Base-by-base conservation (phyloP, 2,329 filamentous ascomycete genomes). In the Pleoardoris graminearum region DNA sequence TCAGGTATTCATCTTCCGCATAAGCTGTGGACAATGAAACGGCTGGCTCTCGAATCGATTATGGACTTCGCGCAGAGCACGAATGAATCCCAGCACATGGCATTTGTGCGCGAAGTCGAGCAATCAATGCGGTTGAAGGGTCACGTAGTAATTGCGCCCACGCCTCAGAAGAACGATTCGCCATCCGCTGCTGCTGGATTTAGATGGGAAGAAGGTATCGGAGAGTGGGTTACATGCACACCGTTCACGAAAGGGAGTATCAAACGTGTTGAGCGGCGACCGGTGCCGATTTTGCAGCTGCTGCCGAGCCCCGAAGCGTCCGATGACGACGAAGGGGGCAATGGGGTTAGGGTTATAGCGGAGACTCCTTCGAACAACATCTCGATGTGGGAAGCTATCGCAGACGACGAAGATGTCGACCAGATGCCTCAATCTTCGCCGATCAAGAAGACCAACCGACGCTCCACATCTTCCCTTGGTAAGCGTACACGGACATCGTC, bases 151-250 rank as follows among this genome's bases (percentile, higher is more conserved):
- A 60, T 68, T 1, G 53, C 60, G 25, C 59, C 60, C 6, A 67
- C 67, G 10, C 69, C 69, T 8, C 58, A 61, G 1, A 71, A 68
- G 39, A 59, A 61, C 12, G 63, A 63, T 17, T 66, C 68, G 1
- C 67, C 66, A 3, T 55, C 63, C 4, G 51, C 36, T n/a, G 50
- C 54, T 23, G 63, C 65, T 12, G 71, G 69, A 3, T 75, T 74
- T 48, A 64, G 69, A 19, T 78, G 75, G 75, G 76, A 79, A 58
- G 75, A 77, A 42, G 75, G 74, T 8, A 72, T 79, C 30, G 74
- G 74, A 21, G 76, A 79, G 54, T 79, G 76, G 76, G 71, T 78
- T n/a, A 64, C 68, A 0, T 72, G 67, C 32, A 77, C 76, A 7
- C 76, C 76, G 0, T 71, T 71, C 57, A 46, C 52, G 7, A 66